Evolutionary conservation across 176 grass and related monocot species (phyloP), one percentile per base, ranked within the genome.

Genomic region (Olyra latifolia): DNA sequence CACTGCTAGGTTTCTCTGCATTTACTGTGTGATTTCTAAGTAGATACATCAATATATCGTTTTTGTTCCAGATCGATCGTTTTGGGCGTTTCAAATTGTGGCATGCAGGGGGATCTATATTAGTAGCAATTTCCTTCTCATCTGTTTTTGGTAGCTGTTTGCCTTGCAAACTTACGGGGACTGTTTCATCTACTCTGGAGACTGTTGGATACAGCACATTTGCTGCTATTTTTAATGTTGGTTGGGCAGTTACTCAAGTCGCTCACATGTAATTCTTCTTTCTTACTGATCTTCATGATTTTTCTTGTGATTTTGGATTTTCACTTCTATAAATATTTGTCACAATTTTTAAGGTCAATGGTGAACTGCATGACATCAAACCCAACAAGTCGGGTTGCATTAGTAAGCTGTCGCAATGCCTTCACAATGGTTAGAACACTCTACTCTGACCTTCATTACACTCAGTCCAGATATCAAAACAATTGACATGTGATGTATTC

Each of bases 211-310:
- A 98, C 82, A 95, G 92, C 87, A 88, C 77, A 78, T 98, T 98
- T 76, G 96, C 96, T 5, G 78, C 92, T 70, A 95, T 98, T 82
- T 98, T 98, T 44, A 98, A 98, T 82, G 88, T 98, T 67, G 96
- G 96, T 45, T 98, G 96, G 96, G 96, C 96, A 75, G 89, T 95
- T 78, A 89, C 96, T 71, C 96, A 98, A 95, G 96, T 98, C 19
- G 83, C 96, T 45, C 96, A 99, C 82, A 99, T 99, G 96, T 99
- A 95, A 66, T 82, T 8, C 54, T 40, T 47, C 54, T 80, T 71
- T 74, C 48, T 78, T 60, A 55, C 39, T 85, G 63, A 78, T 70
- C 6, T 71, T 55, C 75, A 69, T 74, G 16, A 29, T 60, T 67
- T 46, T 74, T 49, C 55, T 24, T 81, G 40, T 77, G 35, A 55